phyloP scores from a whole-genome alignment of 1,284 basidiomycete species.

The Vanrija sp. region DNA sequence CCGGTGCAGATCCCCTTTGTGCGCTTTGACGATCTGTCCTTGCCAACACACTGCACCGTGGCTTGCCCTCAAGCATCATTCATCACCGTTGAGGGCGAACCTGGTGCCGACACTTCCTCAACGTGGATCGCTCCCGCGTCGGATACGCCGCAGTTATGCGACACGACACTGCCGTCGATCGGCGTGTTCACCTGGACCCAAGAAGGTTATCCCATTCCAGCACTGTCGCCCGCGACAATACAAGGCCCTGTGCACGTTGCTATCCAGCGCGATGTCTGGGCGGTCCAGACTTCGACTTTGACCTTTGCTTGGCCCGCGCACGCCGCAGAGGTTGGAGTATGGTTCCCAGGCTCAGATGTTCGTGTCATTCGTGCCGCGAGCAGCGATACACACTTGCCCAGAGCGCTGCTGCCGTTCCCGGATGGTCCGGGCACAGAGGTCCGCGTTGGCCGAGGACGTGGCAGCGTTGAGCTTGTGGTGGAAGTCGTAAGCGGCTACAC shows the following conservation, averaged over 20 bases:
- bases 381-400: background rate
- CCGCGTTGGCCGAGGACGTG: slow-evolving; percentile 10
- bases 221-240: slow-evolving; percentile 2
- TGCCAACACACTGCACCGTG: slow-evolving; percentile 6
- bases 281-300: slow-evolving; percentile 15
- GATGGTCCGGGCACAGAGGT: slow-evolving; percentile 3
- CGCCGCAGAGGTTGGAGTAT: slow-evolving; percentile 21
- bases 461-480: slow-evolving; percentile 21
- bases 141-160: background rate
- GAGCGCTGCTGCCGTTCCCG: background rate
- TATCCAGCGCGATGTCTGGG: slow-evolving; percentile 24
- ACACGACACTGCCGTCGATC: background rate
- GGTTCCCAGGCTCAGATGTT: slow-evolving; percentile 3
- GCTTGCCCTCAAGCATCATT: slow-evolving; percentile 5
- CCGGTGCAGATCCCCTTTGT: slow-evolving; percentile 30
- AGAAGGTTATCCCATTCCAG: slow-evolving; percentile 4
- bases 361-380: slow-evolving; percentile 18
- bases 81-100: background rate
- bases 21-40: slow-evolving; percentile 12
- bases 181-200: slow-evolving; percentile 26
- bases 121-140: too few species aligned
- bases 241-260: slow-evolving; percentile 23
- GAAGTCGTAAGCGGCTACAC: slow-evolving; percentile 17
- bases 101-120: background rate
- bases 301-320: slow-evolving; percentile 24